phyloP scores from a whole-genome alignment of 2,329 filamentous ascomycete species.

The Colletotrichum nymphaeae region DNA sequence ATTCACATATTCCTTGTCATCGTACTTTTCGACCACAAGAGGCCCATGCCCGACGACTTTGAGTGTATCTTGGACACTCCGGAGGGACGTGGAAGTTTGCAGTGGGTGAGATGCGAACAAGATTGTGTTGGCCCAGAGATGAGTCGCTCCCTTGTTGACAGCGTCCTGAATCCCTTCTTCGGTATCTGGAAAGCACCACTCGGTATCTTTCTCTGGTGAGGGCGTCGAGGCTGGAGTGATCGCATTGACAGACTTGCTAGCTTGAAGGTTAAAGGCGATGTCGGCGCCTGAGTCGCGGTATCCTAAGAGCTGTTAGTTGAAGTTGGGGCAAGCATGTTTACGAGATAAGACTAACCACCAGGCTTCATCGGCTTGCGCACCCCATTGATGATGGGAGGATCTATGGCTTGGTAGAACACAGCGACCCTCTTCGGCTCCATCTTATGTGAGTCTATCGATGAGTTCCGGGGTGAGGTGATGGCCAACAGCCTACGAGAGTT shows the following conservation, averaged over 20 bases:
- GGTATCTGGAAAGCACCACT: conserved; percentile 57
- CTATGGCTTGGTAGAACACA: conserved; percentile 58
- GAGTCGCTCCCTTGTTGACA: conserved; percentile 52
- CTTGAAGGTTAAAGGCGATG: conserved; percentile 54
- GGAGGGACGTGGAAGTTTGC: conserved; percentile 51
- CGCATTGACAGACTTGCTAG: conserved; percentile 43
- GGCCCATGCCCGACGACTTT: conserved; percentile 59
- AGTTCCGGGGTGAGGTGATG: neutral
- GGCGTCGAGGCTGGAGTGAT: conserved; percentile 45
- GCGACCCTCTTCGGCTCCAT: conserved; percentile 45
- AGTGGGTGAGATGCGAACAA: conserved; percentile 60
- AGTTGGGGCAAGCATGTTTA: too few relatives aligned
- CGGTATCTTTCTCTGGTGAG: conserved; percentile 43
- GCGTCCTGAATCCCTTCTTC: conserved; percentile 54
- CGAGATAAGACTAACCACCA: conserved; percentile 45
- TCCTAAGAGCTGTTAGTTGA: conserved; percentile 42
- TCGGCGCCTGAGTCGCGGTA: conserved; percentile 62
- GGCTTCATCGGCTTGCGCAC: conserved; percentile 61
- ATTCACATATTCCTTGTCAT: conserved; percentile 63
- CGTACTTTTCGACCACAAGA: conserved; percentile 57
- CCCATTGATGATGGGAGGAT: conserved; percentile 58
- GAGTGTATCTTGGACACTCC: conserved; percentile 43
- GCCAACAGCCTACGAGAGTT: too few relatives aligned
- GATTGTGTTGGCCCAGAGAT: conserved; percentile 64
- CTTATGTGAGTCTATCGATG: neutral